A percentile compares a stretch with the other conserved stretches of the same genome.
Conservation (phyloP, 2,329 filamentous ascomycete species). For the Thelonectria rubi region DNA sequence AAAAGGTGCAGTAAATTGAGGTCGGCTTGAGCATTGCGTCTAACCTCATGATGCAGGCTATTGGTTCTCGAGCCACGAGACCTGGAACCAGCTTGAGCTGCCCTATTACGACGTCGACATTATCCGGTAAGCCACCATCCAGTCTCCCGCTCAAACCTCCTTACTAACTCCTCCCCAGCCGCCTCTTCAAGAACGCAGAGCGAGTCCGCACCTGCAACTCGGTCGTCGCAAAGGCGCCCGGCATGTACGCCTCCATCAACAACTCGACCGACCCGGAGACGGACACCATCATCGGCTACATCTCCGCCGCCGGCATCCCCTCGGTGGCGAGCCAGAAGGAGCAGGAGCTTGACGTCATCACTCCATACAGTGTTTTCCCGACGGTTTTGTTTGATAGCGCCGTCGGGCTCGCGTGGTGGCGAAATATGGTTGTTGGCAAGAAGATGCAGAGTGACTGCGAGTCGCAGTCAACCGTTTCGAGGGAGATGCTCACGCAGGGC, state of each 20-base stretch:
- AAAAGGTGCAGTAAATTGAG: constrained; percentile 39
- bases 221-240: constrained; percentile 48
- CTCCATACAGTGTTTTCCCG: constrained; percentile 52
- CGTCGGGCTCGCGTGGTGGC: constrained; percentile 54
- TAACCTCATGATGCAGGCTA: constrained; percentile 40
- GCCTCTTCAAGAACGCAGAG: constrained; percentile 52
- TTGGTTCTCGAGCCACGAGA: constrained; percentile 54
- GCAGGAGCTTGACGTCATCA: constrained; percentile 53
- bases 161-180: constrained; percentile 30
- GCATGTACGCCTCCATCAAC: constrained; percentile 54
- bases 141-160: not conserved
- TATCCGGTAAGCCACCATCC: constrained; percentile 44
- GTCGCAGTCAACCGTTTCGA: not conserved
- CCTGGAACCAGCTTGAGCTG: constrained; percentile 54
- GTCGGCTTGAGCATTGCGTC: not conserved
- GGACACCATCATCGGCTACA: constrained; percentile 51
- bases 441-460: constrained; percentile 53
- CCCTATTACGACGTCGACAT: constrained; percentile 54
- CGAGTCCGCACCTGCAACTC: constrained; percentile 54
- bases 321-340: constrained; percentile 51
- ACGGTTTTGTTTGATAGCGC: constrained; percentile 49
- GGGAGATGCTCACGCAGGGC: not conserved
- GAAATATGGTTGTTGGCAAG: constrained; percentile 52
- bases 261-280: constrained; percentile 51
- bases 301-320: constrained; percentile 53